Percentiles rank a stretch among this genome's conserved stretches.
phyloP scores from a whole-genome alignment of 2,329 filamentous ascomycete genomes.

The Verticillium alfalfae region DNA sequence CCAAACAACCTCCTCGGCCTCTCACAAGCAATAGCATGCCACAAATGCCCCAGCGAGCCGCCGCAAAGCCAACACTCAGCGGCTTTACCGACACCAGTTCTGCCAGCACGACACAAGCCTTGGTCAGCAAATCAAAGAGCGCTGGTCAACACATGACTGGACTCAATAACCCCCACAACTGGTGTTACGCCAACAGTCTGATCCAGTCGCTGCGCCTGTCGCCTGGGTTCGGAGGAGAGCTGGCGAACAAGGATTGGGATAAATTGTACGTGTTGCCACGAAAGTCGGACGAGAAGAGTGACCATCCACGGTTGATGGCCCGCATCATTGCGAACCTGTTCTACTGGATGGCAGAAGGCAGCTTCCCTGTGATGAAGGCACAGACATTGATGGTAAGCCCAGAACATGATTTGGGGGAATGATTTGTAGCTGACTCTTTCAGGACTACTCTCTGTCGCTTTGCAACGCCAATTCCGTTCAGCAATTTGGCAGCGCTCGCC shows the following conservation, averaged over 20 bases:
- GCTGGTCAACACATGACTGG: conserved; percentile 56
- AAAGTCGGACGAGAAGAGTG: conserved; percentile 51
- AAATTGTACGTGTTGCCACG: conserved; percentile 60
- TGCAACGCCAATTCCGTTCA: conserved; percentile 19
- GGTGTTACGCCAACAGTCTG: conserved; percentile 90
- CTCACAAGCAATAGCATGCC: background rate
- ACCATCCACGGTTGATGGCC: conserved; percentile 53
- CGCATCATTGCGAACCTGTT: conserved; percentile 55
- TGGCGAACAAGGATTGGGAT: conserved; percentile 55
- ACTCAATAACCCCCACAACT: conserved; percentile 72
- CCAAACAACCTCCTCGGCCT: background rate
- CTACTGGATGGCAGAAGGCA: conserved; percentile 48
- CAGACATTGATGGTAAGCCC: conserved; percentile 51
- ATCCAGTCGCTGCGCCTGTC: conserved; percentile 80
- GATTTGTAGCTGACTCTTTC: conserved; percentile 10
- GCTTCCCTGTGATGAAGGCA: conserved; percentile 45
- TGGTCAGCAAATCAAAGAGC: conserved; percentile 26
- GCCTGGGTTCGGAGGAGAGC: conserved; percentile 57
- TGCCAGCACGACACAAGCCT: background rate
- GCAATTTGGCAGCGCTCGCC: conserved; percentile 65
- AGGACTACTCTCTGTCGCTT: conserved; percentile 46
- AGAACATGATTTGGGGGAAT: too few species aligned
- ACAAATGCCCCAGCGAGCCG: conserved; percentile 22
- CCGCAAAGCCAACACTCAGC: conserved; percentile 2
- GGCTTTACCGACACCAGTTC: background rate